These are phyloP conservation scores for Polymyxa betae DNA, from an alignment of 208 protist species.

Conservation along the genomic window DNA sequence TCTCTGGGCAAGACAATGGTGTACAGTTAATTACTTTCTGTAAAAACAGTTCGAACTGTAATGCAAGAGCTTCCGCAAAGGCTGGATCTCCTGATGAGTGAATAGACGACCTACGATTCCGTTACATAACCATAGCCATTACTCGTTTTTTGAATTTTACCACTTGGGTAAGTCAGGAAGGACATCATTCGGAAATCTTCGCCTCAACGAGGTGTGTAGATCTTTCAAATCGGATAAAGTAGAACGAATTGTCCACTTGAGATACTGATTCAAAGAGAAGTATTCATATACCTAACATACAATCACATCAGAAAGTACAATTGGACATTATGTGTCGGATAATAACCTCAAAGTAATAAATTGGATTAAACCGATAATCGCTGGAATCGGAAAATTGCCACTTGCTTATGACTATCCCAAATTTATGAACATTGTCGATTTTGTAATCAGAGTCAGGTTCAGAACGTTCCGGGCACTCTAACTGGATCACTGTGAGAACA, in stretches of 20 bases:
- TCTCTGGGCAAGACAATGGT: neutral
- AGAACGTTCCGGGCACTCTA: neutral
- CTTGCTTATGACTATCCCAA: neutral
- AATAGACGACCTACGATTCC: neutral
- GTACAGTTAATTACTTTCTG: slow-evolving; percentile 45
- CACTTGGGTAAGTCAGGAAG: slow-evolving; percentile 5
- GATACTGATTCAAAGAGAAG: neutral
- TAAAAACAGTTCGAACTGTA: neutral
- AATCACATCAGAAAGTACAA: neutral
- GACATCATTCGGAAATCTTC: slow-evolving; percentile 4
- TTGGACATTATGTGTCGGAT: neutral
- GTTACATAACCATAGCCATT: neutral
- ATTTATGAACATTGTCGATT: neutral
- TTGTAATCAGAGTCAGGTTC: neutral
- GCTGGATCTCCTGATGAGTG: neutral
- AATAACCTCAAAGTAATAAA: slow-evolving; percentile 30
- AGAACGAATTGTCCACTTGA: neutral
- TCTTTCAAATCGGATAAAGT: slow-evolving; percentile 2
- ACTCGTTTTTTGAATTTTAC: neutral
- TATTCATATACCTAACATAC: slow-evolving; percentile 10
- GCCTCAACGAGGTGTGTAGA: neutral
- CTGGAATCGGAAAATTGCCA: neutral
- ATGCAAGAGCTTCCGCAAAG: neutral
- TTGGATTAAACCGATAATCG: neutral
- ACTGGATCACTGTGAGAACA: neutral